Conservation (phyloP, 768 basidiomycete genomes). For the Hygrophoropsis aurantiaca region DNA sequence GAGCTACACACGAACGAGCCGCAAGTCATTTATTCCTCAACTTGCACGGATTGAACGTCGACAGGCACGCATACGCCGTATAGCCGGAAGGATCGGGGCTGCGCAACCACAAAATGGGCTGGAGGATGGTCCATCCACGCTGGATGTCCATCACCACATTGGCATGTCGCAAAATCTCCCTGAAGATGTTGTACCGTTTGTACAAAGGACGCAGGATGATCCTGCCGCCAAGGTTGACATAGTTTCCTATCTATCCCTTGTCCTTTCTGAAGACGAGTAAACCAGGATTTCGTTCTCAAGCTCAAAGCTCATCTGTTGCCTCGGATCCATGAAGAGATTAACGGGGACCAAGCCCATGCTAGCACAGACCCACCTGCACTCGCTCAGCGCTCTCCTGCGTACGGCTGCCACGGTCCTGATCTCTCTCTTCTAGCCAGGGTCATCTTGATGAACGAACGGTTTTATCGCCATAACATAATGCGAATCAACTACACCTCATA, state of each 20-base stretch:
- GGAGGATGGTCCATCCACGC: neutral
- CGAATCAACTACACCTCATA: constrained; percentile 44
- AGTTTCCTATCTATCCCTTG: constrained; percentile 24
- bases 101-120: neutral
- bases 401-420: too few species aligned
- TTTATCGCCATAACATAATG: constrained; percentile 32
- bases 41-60: too few species aligned
- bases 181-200: constrained; percentile 24
- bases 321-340: too few species aligned
- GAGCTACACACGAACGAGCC: too few species aligned
- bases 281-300: constrained; percentile 29
- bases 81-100: too few species aligned
- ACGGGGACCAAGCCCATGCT: too few species aligned
- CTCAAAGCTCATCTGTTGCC: constrained; percentile 33
- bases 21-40: too few species aligned
- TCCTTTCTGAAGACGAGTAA: constrained; percentile 21
- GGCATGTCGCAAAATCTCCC: constrained; percentile 5
- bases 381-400: too few species aligned
- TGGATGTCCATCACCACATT: neutral
- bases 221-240: constrained; percentile 20
- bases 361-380: too few species aligned
- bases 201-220: constrained; percentile 26
- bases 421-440: constrained; percentile 10
- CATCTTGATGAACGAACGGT: constrained; percentile 22
- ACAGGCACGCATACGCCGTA: too few species aligned